These are phyloP conservation scores for Arabidopsis arenosa DNA, from an alignment of 345 rosid genomes.

Conservation along the genomic window DNA sequence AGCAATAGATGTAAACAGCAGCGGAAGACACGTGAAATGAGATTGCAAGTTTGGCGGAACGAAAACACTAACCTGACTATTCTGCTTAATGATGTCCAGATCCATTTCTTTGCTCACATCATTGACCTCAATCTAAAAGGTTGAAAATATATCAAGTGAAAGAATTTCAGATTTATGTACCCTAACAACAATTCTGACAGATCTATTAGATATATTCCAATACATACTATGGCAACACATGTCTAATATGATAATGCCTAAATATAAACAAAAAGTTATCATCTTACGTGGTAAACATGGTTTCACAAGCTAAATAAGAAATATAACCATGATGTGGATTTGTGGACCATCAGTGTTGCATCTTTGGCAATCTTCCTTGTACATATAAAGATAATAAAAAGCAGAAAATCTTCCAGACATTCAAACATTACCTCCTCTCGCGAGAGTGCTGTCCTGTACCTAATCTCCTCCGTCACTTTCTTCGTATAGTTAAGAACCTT, in stretches of 20 bases:
- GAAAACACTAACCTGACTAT: constrained; percentile 74
- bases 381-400: constrained; percentile 2
- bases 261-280: constrained; percentile 6
- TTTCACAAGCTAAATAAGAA: constrained; percentile 25
- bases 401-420: constrained; percentile 16
- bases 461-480: constrained; percentile 85
- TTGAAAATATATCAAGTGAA: constrained; percentile 21
- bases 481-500: constrained; percentile 95
- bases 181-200: constrained; percentile 20
- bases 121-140: constrained; percentile 85
- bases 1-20: constrained; percentile 11
- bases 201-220: constrained; percentile 12
- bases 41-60: constrained; percentile 21
- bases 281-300: constrained; percentile 27
- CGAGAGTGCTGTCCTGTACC: constrained; percentile 72
- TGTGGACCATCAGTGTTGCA: constrained; percentile 1
- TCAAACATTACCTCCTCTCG: constrained; percentile 87
- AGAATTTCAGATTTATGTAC: constrained; percentile 19
- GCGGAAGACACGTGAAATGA: neutral
- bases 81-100: constrained; percentile 95
- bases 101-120: constrained; percentile 99
- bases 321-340: constrained; percentile 18
- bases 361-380: constrained; percentile 4
- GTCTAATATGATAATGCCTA: constrained; percentile 24
- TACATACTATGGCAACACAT: constrained; percentile 14